Evolutionary conservation across 2,329 filamentous ascomycete species (phyloP), one percentile per base, ranked within the genome.

Genomic region (Colletotrichum spinosum): DNA sequence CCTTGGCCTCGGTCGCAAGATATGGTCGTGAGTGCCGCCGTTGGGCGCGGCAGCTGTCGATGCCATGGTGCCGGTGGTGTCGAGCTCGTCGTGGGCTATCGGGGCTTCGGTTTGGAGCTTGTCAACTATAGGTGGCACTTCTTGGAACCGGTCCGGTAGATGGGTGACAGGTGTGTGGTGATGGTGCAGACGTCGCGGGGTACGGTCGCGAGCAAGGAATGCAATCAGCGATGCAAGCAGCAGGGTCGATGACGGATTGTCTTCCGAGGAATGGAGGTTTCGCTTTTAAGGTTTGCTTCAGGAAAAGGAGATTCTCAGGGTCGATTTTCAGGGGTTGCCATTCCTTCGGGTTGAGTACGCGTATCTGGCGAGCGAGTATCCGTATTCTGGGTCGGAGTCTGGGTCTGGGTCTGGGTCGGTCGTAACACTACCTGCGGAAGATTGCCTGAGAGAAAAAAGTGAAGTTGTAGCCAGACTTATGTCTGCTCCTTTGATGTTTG

Each of bases 1-100:
- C 67, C 81, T 80, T 33, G 83, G 81, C 9, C 84, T 79, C 13
- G 84, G 82, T 6, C 84, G 82, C 59, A 84, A 71, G 57, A 84
- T 76, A 65, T 81, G 75, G 56, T 83, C 83, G 68, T 76, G 73
- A 11, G 58, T 34, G 33, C 58, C 63, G 11, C 63, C 63, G 11
- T 63, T 66, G 37, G 59, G 58, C 57, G 58, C 52, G 37, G 63
- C 39, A 37, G 58, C 51, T 11, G 63, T 63, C 11, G 63, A 66
- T 4, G 63, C 41, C 63, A 66, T 66, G 15, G n/a, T 50, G 44
- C 7, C 39, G 50, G 13, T 4, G 33, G 45, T 41, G 15, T 50
- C 52, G 38, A 35, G 25, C 25, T 25, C 25, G 25, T 25, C 4
- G 25, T 25, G 25, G 25, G 25, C 1, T 25, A n/a, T 48, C 37